Evolutionary conservation across 1,284 basidiomycete genomes (phyloP).

Genomic region (Schizophyllum commune): DNA sequence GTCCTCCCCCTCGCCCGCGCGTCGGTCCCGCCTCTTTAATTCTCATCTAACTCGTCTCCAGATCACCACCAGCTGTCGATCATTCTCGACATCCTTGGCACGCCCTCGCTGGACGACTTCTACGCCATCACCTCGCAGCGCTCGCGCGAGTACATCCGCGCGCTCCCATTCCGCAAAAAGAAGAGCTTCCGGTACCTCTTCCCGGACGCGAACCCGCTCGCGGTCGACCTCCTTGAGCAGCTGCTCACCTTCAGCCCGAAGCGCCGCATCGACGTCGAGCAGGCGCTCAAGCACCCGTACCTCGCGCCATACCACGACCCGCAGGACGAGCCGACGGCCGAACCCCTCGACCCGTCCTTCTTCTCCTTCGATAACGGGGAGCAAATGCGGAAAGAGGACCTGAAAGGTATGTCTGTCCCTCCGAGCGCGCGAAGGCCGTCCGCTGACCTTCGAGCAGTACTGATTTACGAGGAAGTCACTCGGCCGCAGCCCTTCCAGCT

Average conservation of each 20-base stretch:
- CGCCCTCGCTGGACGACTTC: constrained; percentile 89
- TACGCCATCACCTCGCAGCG: constrained; percentile 83
- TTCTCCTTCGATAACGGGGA: constrained; percentile 84
- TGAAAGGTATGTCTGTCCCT: constrained; percentile 45
- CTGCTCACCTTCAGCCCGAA: constrained; percentile 91
- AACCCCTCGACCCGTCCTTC: constrained; percentile 77
- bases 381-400: constrained; percentile 56
- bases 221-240: constrained; percentile 85
- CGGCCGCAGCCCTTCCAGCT: constrained; percentile 13
- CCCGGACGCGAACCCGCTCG: constrained; percentile 78
- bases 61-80: constrained; percentile 91
- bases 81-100: constrained; percentile 82
- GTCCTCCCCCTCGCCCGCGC: neutral
- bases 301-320: constrained; percentile 88
- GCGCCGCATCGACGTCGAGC: constrained; percentile 83
- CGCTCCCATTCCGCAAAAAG: constrained; percentile 86
- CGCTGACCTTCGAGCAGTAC: constrained; percentile 19
- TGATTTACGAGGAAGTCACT: constrained; percentile 43
- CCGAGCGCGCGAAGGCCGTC: neutral
- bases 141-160: constrained; percentile 89
- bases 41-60: constrained; percentile 15
- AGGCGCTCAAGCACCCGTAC: constrained; percentile 91
- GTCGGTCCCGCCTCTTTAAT: constrained; percentile 4
- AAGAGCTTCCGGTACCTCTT: constrained; percentile 72
- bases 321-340: constrained; percentile 78